Percentiles rank a stretch among this genome's conserved stretches.
These are phyloP conservation scores for Diaporthe caulivora DNA, from an alignment of 2,329 filamentous ascomycete species.

Conservation along the genomic window DNA sequence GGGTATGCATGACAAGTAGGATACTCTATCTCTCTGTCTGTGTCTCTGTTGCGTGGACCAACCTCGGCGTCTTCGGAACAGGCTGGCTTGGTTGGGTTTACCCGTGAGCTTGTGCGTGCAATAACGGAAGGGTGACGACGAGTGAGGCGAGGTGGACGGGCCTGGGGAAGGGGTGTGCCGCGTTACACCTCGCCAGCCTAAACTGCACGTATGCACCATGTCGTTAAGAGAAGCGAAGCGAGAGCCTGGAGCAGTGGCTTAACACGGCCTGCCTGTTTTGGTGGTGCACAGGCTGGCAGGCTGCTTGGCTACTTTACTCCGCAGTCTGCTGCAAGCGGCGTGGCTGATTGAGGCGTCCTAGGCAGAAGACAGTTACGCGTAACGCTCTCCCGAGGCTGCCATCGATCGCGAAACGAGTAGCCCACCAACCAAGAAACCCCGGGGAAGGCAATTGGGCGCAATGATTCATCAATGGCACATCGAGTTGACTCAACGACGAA, in stretches of 20 bases:
- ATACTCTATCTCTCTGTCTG: too few species aligned
- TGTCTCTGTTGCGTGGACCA: neutral
- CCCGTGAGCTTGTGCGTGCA: constrained; percentile 25
- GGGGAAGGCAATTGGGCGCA: constrained; percentile 9
- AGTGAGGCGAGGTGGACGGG: constrained; percentile 9
- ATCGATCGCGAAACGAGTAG: neutral
- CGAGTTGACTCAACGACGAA: constrained; percentile 21
- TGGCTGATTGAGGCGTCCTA: constrained; percentile 27
- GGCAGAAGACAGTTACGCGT: constrained; percentile 30
- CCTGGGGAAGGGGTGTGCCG: neutral
- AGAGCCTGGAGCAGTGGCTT: neutral
- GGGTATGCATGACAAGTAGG: neutral
- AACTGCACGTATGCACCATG: neutral
- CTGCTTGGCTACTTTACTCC: neutral
- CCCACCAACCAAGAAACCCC: neutral
- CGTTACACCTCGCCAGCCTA: constrained; percentile 24
- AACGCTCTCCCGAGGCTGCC: constrained; percentile 9
- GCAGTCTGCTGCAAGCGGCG: neutral
- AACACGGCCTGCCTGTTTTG: too few species aligned
- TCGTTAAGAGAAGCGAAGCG: neutral
- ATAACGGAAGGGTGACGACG: constrained; percentile 13
- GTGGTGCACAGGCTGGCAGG: neutral
- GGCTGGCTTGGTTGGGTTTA: neutral
- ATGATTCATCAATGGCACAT: constrained; percentile 30
- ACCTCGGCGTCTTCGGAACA: constrained; percentile 17